Conservation (phyloP, 75 land plant species). For the Cryptomeria japonica region DNA sequence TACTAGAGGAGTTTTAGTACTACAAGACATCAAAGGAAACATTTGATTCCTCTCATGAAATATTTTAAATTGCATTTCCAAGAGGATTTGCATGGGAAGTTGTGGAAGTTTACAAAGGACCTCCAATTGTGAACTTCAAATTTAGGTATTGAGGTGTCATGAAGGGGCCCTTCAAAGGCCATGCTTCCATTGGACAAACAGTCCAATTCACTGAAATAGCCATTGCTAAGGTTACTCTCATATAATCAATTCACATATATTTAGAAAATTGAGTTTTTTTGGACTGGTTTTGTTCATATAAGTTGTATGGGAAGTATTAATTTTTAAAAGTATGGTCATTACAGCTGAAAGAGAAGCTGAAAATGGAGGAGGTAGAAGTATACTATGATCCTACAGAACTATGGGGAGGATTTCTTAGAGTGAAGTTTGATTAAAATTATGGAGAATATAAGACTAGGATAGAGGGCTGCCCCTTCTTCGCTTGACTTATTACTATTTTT, state of each 20-base stretch:
- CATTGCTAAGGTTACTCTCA: constrained; percentile 47
- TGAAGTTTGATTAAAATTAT: constrained; percentile 11
- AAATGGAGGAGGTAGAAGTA: constrained; percentile 64
- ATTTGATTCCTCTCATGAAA: constrained; percentile 80
- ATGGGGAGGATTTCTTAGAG: constrained; percentile 52
- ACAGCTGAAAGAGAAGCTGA: constrained; percentile 63
- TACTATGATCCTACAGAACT: constrained; percentile 77
- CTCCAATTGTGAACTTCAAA: constrained; percentile 72
- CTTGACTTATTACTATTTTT: no score
- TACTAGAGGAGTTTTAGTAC: constrained; percentile 52
- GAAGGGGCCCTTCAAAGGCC: constrained; percentile 77
- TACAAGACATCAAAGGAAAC: constrained; percentile 71
- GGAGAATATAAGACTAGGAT: constrained; percentile 5
- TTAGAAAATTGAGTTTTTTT: not conserved
- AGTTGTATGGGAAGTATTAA: not conserved
- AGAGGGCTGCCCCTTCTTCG: not conserved
- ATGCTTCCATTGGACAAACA: constrained; percentile 66
- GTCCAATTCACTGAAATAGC: constrained; percentile 66
- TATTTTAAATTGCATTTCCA: constrained; percentile 58
- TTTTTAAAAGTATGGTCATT: not conserved
- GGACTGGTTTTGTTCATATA: not conserved
- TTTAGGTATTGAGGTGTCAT: constrained; percentile 87
- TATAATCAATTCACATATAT: not conserved
- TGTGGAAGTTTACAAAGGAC: constrained; percentile 64
- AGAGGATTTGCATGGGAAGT: constrained; percentile 93